These are phyloP conservation scores for Lepidium africanum DNA, from an alignment of 345 rosid species.

Conservation along the genomic window DNA sequence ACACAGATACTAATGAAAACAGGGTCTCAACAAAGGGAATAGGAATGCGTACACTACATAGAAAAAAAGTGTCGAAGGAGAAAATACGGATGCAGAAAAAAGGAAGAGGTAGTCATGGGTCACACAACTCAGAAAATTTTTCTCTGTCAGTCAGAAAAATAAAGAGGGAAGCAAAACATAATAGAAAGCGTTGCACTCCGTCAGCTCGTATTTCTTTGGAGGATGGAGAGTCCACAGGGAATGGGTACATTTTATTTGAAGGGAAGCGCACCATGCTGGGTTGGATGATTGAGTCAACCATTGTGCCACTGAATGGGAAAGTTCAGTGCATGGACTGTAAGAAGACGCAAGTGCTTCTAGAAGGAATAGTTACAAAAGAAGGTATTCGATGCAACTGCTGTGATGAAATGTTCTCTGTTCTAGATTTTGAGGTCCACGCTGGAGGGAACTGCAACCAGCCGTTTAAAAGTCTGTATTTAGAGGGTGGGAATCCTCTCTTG, in stretches of 20 bases:
- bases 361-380: slow-evolving; percentile 49
- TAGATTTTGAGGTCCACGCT: slow-evolving; percentile 62
- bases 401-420: slow-evolving; percentile 36
- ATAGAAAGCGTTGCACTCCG: slow-evolving; percentile 50
- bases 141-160: slow-evolving; percentile 27
- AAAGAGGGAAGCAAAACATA: slow-evolving; percentile 45
- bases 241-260: slow-evolving; percentile 54
- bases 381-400: slow-evolving; percentile 86
- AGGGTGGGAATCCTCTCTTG: slow-evolving; percentile 58
- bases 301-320: slow-evolving; percentile 47
- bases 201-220: slow-evolving; percentile 59
- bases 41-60: slow-evolving; percentile 6
- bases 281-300: slow-evolving; percentile 80
- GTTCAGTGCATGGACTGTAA: slow-evolving; percentile 45
- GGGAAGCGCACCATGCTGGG: slow-evolving; percentile 72
- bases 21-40: slow-evolving; percentile 27
- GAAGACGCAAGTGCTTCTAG: slow-evolving; percentile 31
- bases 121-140: not conserved
- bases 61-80: slow-evolving; percentile 26
- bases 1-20: slow-evolving; percentile 20
- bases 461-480: slow-evolving; percentile 51
- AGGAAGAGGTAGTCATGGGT: slow-evolving; percentile 20
- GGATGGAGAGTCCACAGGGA: slow-evolving; percentile 34
- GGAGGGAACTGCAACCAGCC: slow-evolving; percentile 46
- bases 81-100: slow-evolving; percentile 18